Evolutionary conservation across 2,329 filamentous ascomycete genomes (phyloP).

Genomic region (Colletotrichum sp.): DNA sequence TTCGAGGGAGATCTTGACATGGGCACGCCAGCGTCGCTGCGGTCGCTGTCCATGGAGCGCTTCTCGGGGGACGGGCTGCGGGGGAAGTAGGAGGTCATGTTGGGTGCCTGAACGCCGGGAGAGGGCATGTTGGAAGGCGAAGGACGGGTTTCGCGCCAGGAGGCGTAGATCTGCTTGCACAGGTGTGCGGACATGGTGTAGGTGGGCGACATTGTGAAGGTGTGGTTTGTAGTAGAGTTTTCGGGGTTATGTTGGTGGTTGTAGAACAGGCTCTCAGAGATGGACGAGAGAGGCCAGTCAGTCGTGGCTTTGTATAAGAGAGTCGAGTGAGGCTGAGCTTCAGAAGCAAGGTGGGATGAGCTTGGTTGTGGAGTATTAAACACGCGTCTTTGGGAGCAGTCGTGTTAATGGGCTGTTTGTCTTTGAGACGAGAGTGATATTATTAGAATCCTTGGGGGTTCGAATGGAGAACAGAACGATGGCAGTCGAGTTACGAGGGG

Average conservation of each 20-base stretch:
- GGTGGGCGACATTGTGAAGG: constrained; percentile 56
- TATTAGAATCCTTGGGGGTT: constrained; percentile 8
- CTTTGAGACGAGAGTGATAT: not conserved
- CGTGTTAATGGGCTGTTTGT: not conserved
- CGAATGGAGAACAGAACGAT: not conserved
- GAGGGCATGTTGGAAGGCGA: constrained; percentile 36
- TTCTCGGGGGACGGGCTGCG: constrained; percentile 37
- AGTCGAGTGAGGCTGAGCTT: not conserved
- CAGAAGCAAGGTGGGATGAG: not conserved
- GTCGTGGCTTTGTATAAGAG: constrained; percentile 1
- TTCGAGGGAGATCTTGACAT: constrained; percentile 35
- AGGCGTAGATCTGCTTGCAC: constrained; percentile 64
- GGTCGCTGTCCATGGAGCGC: constrained; percentile 53
- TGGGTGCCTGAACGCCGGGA: constrained; percentile 30
- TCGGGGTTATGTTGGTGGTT: not conserved
- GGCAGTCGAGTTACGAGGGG: not conserved
- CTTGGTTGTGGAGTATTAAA: not conserved
- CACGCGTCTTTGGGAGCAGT: constrained; percentile 4
- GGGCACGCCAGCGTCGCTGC: constrained; percentile 34
- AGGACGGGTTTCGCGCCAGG: constrained; percentile 59
- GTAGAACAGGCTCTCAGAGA: not conserved
- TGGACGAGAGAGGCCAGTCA: not conserved
- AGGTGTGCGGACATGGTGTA: constrained; percentile 67
- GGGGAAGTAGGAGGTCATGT: constrained; percentile 32
- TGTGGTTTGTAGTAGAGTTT: not conserved